Base-by-base conservation (phyloP, 2,329 filamentous ascomycete species). In the Zymoseptoria ardabiliae region DNA sequence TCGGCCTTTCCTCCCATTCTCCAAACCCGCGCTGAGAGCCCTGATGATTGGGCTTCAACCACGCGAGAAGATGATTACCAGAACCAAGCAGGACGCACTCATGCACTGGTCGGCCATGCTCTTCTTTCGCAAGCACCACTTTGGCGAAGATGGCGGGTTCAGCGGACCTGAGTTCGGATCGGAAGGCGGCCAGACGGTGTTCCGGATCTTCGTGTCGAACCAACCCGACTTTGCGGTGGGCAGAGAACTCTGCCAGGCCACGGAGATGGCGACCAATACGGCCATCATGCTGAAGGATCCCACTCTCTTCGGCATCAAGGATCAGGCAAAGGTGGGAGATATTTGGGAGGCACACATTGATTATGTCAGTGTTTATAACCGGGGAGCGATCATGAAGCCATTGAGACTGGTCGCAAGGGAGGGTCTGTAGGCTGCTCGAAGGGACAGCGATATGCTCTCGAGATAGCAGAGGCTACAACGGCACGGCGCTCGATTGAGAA, bases 81-180 rank as follows among this genome's bases (percentile, higher is more conserved):
- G 59, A n/a, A 68, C 73, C 13, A 74, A 74, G 59, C 56, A 4
- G 55, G 67, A 64, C 68, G 76, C 66, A 54, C 70, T 62, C 62
- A 72, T 63, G 6, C 79, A 79, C 66, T 87, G 84, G 84, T 69
- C 73, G 2, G 68, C 74, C 13, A 76, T 81, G 68, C 78, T 84
- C 2, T 73, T 86, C 48, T 81, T 82, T 72, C 81, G 84, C 50
- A 83, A 82, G 13, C 78, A 81, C 66, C 78, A 83, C 66, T 84
- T 81, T 69, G 74, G 74, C 9, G 79, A 85, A 65, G 57, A 56
- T 22, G 55, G 54, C 22, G 51, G 51, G 2, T 35, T 22, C n/a
- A 23, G 57, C 7, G 59, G 56, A 10, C 48, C 45, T 2, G 20
- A 50, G 0, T n/a, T 58, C 11, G 25, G 25, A 51, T 58, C 57